A percentile compares a stretch with the other conserved stretches of the same genome.
Conservation (phyloP, 2,329 filamentous ascomycete species). For the Neoscytalidium dimidiatum region DNA sequence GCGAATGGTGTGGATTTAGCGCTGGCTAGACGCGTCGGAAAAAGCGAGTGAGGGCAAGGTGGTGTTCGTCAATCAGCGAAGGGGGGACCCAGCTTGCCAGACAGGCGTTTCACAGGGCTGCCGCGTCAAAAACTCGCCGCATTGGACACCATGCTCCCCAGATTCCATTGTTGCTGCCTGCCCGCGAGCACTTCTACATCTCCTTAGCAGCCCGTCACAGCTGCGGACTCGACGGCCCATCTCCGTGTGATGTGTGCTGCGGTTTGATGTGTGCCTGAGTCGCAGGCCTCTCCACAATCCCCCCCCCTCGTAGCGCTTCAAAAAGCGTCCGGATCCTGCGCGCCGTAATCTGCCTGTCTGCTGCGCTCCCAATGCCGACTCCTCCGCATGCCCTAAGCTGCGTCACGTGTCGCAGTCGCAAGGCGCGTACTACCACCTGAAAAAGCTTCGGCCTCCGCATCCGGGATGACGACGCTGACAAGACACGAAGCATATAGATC, state of each 20-base stretch:
- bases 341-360: too few species aligned
- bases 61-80: too few species aligned
- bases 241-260: too few species aligned
- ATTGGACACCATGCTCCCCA: neutral
- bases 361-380: slow-evolving; percentile 1
- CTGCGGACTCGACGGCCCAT: too few species aligned
- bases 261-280: too few species aligned
- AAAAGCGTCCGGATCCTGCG: too few species aligned
- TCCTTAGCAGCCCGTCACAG: too few species aligned
- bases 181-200: too few species aligned
- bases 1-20: too few species aligned
- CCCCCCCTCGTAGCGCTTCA: too few species aligned
- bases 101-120: neutral
- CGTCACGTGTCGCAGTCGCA: slow-evolving; percentile 11
- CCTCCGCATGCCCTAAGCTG: slow-evolving; percentile 9
- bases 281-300: too few species aligned
- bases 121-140: neutral
- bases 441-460: neutral
- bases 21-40: neutral
- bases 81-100: neutral
- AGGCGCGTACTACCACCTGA: neutral
- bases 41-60: neutral
- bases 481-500: neutral
- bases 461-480: neutral
- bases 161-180: neutral